Evolutionary conservation across 345 rosid genomes (phyloP).

Genomic region (Camelina neglecta): DNA sequence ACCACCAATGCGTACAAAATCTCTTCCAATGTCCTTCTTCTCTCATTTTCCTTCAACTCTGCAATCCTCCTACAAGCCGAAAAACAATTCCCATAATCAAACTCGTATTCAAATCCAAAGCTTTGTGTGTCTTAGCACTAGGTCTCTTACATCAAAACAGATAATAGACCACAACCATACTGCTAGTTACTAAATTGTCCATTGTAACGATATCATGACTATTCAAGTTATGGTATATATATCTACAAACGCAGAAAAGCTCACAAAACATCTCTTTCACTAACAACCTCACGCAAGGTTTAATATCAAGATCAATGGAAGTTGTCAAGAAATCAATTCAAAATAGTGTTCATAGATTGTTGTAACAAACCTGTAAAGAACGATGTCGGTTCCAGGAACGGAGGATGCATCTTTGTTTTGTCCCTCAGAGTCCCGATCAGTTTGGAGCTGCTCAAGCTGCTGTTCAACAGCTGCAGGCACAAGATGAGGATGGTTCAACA

Average conservation of each 20-base stretch:
- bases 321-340: no score
- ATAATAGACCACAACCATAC: no score
- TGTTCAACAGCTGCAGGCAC: slow-evolving; percentile 95
- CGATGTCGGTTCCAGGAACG: slow-evolving; percentile 71
- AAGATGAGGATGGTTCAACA: slow-evolving; percentile 89
- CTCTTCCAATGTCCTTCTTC: slow-evolving; percentile 81
- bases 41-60: slow-evolving; percentile 89
- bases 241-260: no score
- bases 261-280: no score
- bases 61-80: slow-evolving; percentile 77
- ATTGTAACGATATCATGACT: no score
- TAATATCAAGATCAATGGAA: no score
- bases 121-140: no score
- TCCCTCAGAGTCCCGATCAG: slow-evolving; percentile 72
- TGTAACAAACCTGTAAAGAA: slow-evolving; percentile 71
- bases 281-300: no score
- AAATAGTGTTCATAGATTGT: slow-evolving; percentile 5
- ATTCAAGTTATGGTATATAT: no score
- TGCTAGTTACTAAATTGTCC: no score
- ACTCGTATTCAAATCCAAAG: no score
- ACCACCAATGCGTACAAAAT: slow-evolving; percentile 89
- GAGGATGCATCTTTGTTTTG: slow-evolving; percentile 63
- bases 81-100: slow-evolving; percentile 17
- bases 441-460: slow-evolving; percentile 94
- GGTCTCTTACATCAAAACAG: no score